Conservation (phyloP, 2,329 filamentous ascomycete genomes). For the Laburnicola sp. region DNA sequence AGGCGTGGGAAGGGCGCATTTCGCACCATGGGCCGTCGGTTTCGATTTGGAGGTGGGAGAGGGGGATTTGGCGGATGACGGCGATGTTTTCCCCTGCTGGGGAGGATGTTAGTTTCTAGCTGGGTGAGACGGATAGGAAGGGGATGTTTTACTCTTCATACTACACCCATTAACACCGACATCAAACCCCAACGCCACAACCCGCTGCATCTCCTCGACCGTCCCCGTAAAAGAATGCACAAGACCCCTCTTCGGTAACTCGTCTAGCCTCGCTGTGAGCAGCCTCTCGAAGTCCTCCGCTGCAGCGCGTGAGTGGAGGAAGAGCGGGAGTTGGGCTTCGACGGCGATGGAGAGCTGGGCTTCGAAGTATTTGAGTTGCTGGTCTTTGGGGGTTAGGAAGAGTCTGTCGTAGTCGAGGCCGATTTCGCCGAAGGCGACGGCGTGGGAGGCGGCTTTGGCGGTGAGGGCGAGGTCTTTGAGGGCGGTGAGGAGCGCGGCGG, state of each 20-base stretch:
- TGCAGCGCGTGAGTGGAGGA: conserved; percentile 88
- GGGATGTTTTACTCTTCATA: conserved; percentile 69
- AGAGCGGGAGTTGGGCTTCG: conserved; percentile 78
- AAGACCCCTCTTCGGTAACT: conserved; percentile 73
- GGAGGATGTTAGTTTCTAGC: not conserved
- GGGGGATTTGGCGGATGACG: conserved; percentile 76
- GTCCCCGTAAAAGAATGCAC: conserved; percentile 97
- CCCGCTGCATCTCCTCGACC: conserved; percentile 76
- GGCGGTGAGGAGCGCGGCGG: conserved; percentile 58
- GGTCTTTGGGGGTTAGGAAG: conserved; percentile 74
- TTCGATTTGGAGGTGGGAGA: conserved; percentile 87
- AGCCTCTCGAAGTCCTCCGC: conserved; percentile 80
- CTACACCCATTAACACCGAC: conserved; percentile 95
- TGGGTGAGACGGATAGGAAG: not conserved
- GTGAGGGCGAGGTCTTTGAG: conserved; percentile 67
- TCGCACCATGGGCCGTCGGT: conserved; percentile 99
- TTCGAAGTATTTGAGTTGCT: conserved; percentile 83
- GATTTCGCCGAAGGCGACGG: conserved; percentile 88
- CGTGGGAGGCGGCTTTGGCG: conserved; percentile 61
- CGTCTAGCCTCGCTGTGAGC: conserved; percentile 65
- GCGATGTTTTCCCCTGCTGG: conserved; percentile 69
- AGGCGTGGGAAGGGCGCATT: conserved; percentile 85
- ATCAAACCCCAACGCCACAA: conserved; percentile 80
- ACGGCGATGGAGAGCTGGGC: conserved; percentile 79
- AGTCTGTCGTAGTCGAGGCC: conserved; percentile 95